Evolutionary conservation across 306 rosid genomes (phyloP).

Genomic region (Cucurbita maxima): DNA sequence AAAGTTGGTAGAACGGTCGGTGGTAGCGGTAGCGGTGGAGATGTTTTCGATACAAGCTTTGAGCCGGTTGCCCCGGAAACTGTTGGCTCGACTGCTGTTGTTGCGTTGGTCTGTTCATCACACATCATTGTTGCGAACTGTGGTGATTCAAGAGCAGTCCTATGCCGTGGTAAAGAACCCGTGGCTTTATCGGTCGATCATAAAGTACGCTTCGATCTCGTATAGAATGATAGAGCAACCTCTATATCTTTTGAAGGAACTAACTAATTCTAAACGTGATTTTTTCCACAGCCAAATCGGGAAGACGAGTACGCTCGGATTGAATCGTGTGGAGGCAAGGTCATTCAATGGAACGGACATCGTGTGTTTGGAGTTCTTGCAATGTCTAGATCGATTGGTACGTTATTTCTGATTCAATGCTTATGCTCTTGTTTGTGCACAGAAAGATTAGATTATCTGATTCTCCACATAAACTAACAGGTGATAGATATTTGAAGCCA

Average conservation of each 20-base stretch:
- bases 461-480: slow-evolving; percentile 8
- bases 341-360: slow-evolving; percentile 45
- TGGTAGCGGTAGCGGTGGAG: slow-evolving; percentile 2
- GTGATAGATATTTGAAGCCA: slow-evolving; percentile 46
- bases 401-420: neutral
- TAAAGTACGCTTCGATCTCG: slow-evolving; percentile 20
- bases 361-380: slow-evolving; percentile 51
- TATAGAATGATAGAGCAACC: neutral
- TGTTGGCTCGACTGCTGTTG: slow-evolving; percentile 50
- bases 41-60: slow-evolving; percentile 5
- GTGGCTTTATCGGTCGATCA: slow-evolving; percentile 38
- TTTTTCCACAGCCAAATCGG: slow-evolving; percentile 35
- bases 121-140: slow-evolving; percentile 48
- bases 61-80: slow-evolving; percentile 43
- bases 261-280: slow-evolving; percentile 2
- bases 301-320: slow-evolving; percentile 43
- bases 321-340: slow-evolving; percentile 47
- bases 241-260: neutral
- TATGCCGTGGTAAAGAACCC: slow-evolving; percentile 44
- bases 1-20: slow-evolving; percentile 9
- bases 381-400: slow-evolving; percentile 55
- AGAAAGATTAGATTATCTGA: neutral
- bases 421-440: neutral
- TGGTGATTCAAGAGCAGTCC: slow-evolving; percentile 51
- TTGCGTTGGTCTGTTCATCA: slow-evolving; percentile 35